phyloP scores from a whole-genome alignment of 225 moss, liverwort and hornwort genomes.

The Pseudoscleropodium purum region DNA sequence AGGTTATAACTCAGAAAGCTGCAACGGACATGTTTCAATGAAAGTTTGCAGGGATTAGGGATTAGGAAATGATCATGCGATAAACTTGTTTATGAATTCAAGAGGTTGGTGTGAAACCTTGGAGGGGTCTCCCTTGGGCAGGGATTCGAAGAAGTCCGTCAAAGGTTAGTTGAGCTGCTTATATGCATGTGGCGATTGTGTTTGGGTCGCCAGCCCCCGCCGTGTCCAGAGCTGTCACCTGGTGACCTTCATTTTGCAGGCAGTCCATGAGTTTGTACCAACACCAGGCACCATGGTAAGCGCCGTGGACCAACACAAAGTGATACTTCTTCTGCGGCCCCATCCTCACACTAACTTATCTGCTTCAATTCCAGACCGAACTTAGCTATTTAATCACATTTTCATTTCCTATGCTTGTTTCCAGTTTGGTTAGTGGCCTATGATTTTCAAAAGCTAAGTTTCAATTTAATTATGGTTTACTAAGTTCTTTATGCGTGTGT shows the following conservation, averaged over 20 bases:
- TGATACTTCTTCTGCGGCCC: neutral
- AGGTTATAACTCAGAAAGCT: neutral
- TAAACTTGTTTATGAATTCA: neutral
- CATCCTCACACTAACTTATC: neutral
- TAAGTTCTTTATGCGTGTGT: no score
- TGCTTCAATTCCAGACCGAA: neutral
- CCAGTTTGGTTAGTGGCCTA: no score
- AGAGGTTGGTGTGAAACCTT: neutral
- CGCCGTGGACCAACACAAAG: slow-evolving; percentile 15
- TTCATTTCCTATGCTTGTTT: no score
- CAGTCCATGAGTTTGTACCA: slow-evolving; percentile 13
- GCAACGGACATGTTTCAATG: neutral
- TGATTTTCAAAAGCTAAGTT: no score
- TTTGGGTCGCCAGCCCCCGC: neutral
- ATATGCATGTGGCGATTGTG: slow-evolving; percentile 3
- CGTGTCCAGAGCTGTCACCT: slow-evolving; percentile 17
- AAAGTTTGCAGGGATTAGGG: neutral
- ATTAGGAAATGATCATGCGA: neutral
- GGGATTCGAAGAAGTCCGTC: neutral
- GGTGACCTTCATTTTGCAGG: neutral
- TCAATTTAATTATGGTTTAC: no score
- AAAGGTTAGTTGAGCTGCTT: slow-evolving; percentile 15
- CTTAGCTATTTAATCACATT: no score
- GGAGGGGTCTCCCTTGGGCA: neutral
- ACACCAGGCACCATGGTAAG: slow-evolving; percentile 16